A percentile compares a stretch with the other conserved stretches of the same genome.
These are phyloP conservation scores for Diophrys sp. DNA, from an alignment of 73 alveolate genomes.

Conservation along the genomic window DNA sequence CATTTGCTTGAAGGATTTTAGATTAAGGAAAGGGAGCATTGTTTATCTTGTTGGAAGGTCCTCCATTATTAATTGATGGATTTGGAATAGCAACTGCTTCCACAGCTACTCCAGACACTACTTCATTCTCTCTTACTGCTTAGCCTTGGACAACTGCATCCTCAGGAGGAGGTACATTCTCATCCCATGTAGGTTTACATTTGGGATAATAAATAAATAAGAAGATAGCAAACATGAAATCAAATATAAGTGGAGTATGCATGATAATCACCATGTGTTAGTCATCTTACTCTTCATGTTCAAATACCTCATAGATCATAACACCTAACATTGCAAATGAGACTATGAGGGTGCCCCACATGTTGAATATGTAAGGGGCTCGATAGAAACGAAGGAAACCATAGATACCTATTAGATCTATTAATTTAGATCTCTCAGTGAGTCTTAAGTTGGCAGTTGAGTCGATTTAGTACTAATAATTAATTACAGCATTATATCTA, in stretches of 20 bases:
- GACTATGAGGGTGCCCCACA: not conserved
- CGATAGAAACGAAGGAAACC: not conserved
- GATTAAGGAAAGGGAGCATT: no score
- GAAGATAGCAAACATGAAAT: not conserved
- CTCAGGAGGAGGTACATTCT: not conserved
- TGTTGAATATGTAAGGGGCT: not conserved
- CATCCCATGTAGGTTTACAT: not conserved
- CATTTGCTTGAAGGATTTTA: no score
- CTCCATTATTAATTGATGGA: no score
- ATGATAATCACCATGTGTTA: not conserved
- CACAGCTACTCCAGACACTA: not conserved
- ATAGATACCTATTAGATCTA: not conserved
- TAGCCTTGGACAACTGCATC: not conserved
- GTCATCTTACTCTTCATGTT: not conserved
- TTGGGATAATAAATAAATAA: not conserved
- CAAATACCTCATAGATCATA: not conserved
- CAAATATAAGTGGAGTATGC: not conserved
- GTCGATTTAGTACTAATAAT: no score
- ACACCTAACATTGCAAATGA: not conserved
- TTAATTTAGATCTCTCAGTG: not conserved
- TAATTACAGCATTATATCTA: no score
- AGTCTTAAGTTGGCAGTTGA: no score
- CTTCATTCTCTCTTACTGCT: not conserved
- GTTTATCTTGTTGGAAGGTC: no score
- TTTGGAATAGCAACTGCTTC: not conserved